Evolutionary conservation across 306 rosid species (phyloP), one percentile per base, ranked within the genome.

Genomic region (Vigna nakashimae): DNA sequence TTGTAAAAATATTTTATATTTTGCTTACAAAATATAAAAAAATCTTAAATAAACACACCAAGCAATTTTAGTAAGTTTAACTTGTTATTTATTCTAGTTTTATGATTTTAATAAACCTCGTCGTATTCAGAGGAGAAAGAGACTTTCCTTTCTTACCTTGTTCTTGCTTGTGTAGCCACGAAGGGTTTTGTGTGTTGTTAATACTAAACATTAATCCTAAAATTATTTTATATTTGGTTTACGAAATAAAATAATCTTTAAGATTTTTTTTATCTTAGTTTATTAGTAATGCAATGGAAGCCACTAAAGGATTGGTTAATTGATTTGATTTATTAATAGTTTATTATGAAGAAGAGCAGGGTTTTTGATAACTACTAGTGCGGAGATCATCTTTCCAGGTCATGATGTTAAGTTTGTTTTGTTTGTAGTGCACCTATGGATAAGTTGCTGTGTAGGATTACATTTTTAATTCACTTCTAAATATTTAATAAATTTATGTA

Each of bases 381-480:
- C 15, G 1, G 40, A 30, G 66, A 60, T 15, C 16, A 63, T 65
- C 16, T 9, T 65, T 65, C 70, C 70, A 38, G 9, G 50, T 65
- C 50, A 17, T 48, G 9, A 48, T 64, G 14, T 36, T 57, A 57
- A 11, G n/a, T 52, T 52, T 57, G 64, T 59, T 59, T 59, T 59
- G 40, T 26, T 59, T 7, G 10, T 59, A 59, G 65, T 28, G 18
- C 4, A 12, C 4, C 15, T 5, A 11, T 13, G 65, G 65, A 59
- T 59, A 59, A 60, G 10, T 60, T 60, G 67, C 20, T 59, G 10
- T 59, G 42, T 59, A 59, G 65, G 65, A 59, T 14, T 59, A 59
- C 28, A 38, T 26, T 26, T 26, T 2, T 26, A 26, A 26, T 26
- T 26, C 28, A 26, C 28, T 26, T 26, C 3, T 20, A 20, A 1